Evolutionary conservation across 257 asterid species (phyloP).

Genomic region (Leptodermis oblonga): DNA sequence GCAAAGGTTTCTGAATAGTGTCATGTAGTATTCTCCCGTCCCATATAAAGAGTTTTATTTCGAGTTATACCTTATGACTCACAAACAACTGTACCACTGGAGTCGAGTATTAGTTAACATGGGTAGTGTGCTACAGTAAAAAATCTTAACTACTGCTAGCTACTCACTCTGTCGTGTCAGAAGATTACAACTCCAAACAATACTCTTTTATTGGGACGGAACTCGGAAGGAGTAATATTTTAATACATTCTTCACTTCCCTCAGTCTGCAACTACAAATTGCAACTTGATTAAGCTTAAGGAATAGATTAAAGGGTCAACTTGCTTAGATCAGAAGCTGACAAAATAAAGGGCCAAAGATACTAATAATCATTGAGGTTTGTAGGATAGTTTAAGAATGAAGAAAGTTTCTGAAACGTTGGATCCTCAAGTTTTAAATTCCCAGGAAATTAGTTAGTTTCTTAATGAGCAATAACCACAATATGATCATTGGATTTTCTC

Average conservation of each 20-base stretch:
- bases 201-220: no score
- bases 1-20: neutral
- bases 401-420: constrained; percentile 45
- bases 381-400: constrained; percentile 12
- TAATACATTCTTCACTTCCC: neutral
- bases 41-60: no score
- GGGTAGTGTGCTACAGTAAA: no score
- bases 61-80: no score
- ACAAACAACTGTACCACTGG: no score
- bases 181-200: no score
- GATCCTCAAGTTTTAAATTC: constrained; percentile 15
- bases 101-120: no score
- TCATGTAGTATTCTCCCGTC: neutral
- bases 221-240: no score
- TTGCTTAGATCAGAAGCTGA: constrained; percentile 20
- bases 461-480: constrained; percentile 28
- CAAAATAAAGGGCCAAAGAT: constrained; percentile 24
- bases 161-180: no score
- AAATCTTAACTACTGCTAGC: neutral
- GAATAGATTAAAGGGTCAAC: neutral
- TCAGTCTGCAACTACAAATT: neutral
- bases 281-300: neutral
- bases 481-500: constrained; percentile 34
- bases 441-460: constrained; percentile 10
- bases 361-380: constrained; percentile 6